Evolutionary conservation across 2,329 filamentous ascomycete genomes (phyloP).

Genomic region (Fusarium chuoi): DNA sequence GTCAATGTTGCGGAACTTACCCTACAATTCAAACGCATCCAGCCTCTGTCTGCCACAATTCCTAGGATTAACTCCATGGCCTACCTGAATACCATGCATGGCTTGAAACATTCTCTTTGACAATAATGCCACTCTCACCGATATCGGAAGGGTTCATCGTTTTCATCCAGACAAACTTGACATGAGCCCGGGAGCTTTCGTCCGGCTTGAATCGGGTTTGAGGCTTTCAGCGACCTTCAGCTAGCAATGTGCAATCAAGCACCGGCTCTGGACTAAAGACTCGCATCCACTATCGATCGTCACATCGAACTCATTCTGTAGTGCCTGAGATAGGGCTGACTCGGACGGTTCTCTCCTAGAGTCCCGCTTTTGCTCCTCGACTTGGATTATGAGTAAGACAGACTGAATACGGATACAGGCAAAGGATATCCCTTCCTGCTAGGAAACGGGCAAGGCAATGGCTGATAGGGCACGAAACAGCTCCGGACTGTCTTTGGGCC

Average conservation of each 20-base stretch:
- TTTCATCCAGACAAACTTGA: not conserved
- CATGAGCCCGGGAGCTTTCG: not conserved
- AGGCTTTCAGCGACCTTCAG: not conserved
- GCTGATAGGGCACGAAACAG: not conserved
- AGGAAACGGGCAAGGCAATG: not conserved
- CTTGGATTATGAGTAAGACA: not conserved
- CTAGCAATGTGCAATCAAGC: not conserved
- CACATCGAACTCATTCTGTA: not conserved
- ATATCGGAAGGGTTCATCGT: not conserved
- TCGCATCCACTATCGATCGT: not conserved
- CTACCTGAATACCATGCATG: not conserved
- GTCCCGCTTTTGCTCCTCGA: not conserved
- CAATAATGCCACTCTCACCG: not conserved
- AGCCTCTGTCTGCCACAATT: not conserved
- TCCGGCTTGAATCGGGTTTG: not conserved
- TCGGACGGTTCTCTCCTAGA: not conserved
- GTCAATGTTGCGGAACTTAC: not conserved
- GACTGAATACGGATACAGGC: not conserved
- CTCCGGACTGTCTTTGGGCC: not conserved
- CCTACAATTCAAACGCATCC: not conserved
- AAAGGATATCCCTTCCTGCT: not conserved
- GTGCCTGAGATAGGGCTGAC: constrained; percentile 29
- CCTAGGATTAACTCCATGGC: not conserved
- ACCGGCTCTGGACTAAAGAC: not conserved
- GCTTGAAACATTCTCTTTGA: not conserved